Conservation (phyloP, 164 flowering plant genomes). For the Houttuynia cordata region DNA sequence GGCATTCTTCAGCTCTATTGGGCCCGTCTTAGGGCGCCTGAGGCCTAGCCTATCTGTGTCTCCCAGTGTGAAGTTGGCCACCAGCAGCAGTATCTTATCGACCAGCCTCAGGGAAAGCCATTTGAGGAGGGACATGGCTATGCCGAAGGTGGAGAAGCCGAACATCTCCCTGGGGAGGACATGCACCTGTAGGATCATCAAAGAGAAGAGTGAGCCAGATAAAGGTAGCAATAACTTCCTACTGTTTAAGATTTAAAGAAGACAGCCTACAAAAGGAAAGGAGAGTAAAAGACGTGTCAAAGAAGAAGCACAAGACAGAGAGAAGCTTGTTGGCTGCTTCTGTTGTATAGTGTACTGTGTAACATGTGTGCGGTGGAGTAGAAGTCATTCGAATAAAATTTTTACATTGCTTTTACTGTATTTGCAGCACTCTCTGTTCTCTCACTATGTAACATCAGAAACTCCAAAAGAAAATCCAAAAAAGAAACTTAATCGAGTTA, state of each 20-base stretch:
- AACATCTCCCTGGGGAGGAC: constrained; percentile 83
- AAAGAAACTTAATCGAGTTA: too few species aligned
- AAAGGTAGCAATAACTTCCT: neutral
- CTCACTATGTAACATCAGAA: neutral
- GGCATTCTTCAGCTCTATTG: constrained; percentile 77
- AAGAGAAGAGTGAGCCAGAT: neutral
- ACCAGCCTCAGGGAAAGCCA: constrained; percentile 71
- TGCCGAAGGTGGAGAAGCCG: constrained; percentile 75
- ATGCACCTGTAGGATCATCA: constrained; percentile 47
- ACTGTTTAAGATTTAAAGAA: neutral
- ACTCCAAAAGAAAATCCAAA: neutral
- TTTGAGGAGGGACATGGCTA: constrained; percentile 70
- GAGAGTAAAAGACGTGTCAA: neutral
- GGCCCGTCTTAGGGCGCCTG: constrained; percentile 86
- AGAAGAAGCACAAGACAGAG: neutral
- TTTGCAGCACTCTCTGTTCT: neutral
- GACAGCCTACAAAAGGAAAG: neutral
- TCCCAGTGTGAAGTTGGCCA: constrained; percentile 47
- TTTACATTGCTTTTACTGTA: too few species aligned
- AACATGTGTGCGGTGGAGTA: too few species aligned
- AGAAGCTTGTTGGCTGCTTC: too few species aligned
- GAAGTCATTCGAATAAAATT: too few species aligned
- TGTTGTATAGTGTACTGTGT: too few species aligned
- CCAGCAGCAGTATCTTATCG: constrained; percentile 54
- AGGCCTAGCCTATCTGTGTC: constrained; percentile 70